Evolutionary conservation across 257 asterid genomes (phyloP).

Genomic region (Coffea canephora): DNA sequence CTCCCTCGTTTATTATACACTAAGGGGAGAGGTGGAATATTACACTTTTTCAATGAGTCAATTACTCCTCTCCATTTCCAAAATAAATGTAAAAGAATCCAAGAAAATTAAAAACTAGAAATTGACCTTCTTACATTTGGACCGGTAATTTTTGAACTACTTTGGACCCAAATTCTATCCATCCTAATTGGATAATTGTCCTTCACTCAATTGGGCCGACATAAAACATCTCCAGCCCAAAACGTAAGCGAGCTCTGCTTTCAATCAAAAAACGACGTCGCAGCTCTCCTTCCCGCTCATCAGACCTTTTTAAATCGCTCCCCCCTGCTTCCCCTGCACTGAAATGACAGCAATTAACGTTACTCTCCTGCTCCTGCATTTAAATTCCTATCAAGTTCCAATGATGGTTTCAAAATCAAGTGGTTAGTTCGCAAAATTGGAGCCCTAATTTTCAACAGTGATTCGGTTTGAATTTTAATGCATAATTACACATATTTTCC

Average conservation of each 20-base stretch:
- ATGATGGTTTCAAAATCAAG: conserved; percentile 12
- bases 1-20: too few relatives aligned
- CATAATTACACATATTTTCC: not conserved
- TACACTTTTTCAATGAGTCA: too few relatives aligned
- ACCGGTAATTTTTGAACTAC: too few relatives aligned
- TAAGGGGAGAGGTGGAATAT: too few relatives aligned
- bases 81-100: too few relatives aligned
- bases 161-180: not conserved
- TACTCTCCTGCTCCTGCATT: not conserved
- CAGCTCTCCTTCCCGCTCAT: conserved; percentile 12
- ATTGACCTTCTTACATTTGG: too few relatives aligned
- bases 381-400: not conserved
- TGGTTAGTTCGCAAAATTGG: not conserved
- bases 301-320: conserved; percentile 1
- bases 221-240: not conserved
- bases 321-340: not conserved
- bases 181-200: not conserved
- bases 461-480: not conserved
- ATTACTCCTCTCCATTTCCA: not conserved
- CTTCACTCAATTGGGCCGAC: not conserved
- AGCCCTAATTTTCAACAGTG: not conserved
- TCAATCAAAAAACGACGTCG: conserved; percentile 2
- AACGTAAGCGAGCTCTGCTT: not conserved
- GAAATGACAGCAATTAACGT: not conserved
- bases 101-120: not conserved